A percentile compares a stretch with the other conserved stretches of the same genome.
phyloP scores from a whole-genome alignment of 2,329 filamentous ascomycete genomes.

The Apiospora phragmitis region DNA sequence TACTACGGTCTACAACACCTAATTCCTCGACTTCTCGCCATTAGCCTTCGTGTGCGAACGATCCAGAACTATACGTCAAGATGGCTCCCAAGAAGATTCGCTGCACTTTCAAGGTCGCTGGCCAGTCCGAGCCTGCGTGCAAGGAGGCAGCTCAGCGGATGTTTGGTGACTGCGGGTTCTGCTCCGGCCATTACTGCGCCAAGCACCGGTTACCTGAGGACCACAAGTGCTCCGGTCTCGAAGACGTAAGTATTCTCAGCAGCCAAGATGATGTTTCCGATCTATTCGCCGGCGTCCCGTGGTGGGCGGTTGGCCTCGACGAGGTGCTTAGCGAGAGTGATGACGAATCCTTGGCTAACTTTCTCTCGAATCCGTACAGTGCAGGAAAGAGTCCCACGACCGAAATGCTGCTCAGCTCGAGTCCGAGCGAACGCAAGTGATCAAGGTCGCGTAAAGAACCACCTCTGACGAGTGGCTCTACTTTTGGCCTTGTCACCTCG shows the following conservation, averaged over 20 bases:
- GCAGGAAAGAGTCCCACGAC: slow-evolving; percentile 96
- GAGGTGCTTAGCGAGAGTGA: slow-evolving; percentile 32
- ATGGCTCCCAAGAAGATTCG: slow-evolving; percentile 77
- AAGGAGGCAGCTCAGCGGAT: slow-evolving; percentile 86
- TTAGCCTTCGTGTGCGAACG: neutral
- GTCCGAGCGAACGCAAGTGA: slow-evolving; percentile 88
- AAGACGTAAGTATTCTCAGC: slow-evolving; percentile 64
- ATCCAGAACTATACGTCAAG: slow-evolving; percentile 8
- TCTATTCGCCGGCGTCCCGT: slow-evolving; percentile 21
- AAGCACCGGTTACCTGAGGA: slow-evolving; percentile 93
- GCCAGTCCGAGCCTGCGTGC: slow-evolving; percentile 72
- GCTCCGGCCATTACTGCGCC: slow-evolving; percentile 89
- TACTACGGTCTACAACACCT: neutral
- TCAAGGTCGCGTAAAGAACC: slow-evolving; percentile 74
- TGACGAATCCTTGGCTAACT: slow-evolving; percentile 37
- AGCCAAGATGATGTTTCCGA: slow-evolving; percentile 17
- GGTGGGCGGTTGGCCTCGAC: slow-evolving; percentile 44
- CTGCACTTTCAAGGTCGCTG: slow-evolving; percentile 53
- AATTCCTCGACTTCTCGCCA: neutral
- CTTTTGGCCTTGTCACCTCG: neutral
- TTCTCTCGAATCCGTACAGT: slow-evolving; percentile 47
- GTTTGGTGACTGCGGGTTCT: slow-evolving; percentile 95
- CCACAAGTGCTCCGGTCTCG: slow-evolving; percentile 88
- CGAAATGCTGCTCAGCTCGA: slow-evolving; percentile 92
- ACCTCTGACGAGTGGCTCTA: slow-evolving; percentile 8